These are phyloP conservation scores for Plantago lanceolata DNA, from an alignment of 305 asterid species.

Conservation along the genomic window DNA sequence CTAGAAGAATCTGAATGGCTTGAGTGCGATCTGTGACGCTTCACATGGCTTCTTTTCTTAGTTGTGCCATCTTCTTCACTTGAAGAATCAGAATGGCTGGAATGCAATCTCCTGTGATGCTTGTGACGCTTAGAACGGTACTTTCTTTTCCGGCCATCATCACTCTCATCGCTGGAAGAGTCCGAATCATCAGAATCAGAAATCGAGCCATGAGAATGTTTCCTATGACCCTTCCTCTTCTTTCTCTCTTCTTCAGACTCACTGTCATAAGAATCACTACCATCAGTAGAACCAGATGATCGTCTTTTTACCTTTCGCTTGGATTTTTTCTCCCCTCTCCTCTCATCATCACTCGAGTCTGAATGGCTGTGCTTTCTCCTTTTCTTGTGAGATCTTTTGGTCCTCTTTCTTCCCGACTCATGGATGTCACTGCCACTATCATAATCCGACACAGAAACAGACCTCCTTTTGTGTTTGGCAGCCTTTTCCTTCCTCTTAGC, in stretches of 20 bases:
- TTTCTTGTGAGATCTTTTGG: conserved; percentile 54
- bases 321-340: conserved; percentile 46
- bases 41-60: conserved; percentile 34
- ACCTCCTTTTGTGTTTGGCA: conserved; percentile 60
- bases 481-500: conserved; percentile 57
- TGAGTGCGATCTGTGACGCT: conserved; percentile 35
- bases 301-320: conserved; percentile 49
- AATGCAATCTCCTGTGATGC: conserved; percentile 32
- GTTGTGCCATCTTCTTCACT: conserved; percentile 32
- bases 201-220: conserved; percentile 32
- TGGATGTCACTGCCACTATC: conserved; percentile 43
- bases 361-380: conserved; percentile 55
- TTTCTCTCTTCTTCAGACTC: conserved; percentile 46
- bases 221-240: conserved; percentile 54
- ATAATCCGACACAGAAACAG: conserved; percentile 43
- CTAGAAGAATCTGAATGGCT: conserved; percentile 40
- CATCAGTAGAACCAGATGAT: conserved; percentile 39
- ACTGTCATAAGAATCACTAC: conserved; percentile 39
- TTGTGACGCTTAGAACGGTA: conserved; percentile 37
- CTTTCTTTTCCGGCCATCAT: conserved; percentile 29
- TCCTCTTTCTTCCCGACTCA: conserved; percentile 41
- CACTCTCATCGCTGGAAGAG: conserved; percentile 40
- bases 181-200: conserved; percentile 43
- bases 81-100: conserved; percentile 38
- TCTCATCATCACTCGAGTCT: conserved; percentile 50